Evolutionary conservation across 805 yeast genomes (phyloP).

Genomic region (Zygosaccharomyces kombuchaensis): DNA sequence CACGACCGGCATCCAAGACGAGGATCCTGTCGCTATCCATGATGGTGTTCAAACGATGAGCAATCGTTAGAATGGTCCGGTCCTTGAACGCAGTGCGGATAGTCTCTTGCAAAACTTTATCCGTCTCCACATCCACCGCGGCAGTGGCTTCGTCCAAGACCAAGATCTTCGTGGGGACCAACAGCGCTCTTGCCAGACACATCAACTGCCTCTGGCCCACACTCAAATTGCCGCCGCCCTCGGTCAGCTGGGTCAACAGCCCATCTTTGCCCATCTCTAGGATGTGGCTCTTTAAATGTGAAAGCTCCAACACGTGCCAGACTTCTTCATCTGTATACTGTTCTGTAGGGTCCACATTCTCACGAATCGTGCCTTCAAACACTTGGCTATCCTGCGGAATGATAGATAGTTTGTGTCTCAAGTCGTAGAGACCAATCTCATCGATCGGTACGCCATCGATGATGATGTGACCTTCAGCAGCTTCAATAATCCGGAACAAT

Average conservation of each 20-base stretch:
- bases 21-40: conserved; percentile 75
- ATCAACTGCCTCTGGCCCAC: conserved; percentile 75
- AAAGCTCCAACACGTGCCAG: conserved; percentile 75
- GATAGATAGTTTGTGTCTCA: conserved; percentile 72
- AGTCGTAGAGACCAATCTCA: conserved; percentile 67
- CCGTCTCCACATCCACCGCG: conserved; percentile 84
- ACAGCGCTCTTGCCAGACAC: conserved; percentile 76
- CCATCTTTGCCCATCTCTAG: conserved; percentile 50
- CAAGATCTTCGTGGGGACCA: conserved; percentile 58
- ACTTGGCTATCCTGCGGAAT: conserved; percentile 95
- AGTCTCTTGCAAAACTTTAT: conserved; percentile 69
- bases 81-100: conserved; percentile 70
- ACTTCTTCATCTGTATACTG: conserved; percentile 66
- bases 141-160: conserved; percentile 86
- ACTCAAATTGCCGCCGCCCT: conserved; percentile 68
- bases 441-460: conserved; percentile 70
- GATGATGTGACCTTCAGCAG: conserved; percentile 60
- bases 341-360: conserved; percentile 80
- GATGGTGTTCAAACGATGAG: conserved; percentile 78
- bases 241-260: conserved; percentile 52
- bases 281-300: conserved; percentile 71
- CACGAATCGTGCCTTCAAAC: conserved; percentile 79
- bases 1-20: conserved; percentile 69
- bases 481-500: conserved; percentile 78
- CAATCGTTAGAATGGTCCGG: conserved; percentile 77